A percentile compares a stretch with the other conserved stretches of the same genome.
These are phyloP conservation scores for Tricholoma sp. DNA, from an alignment of 768 basidiomycete genomes.

Conservation along the genomic window DNA sequence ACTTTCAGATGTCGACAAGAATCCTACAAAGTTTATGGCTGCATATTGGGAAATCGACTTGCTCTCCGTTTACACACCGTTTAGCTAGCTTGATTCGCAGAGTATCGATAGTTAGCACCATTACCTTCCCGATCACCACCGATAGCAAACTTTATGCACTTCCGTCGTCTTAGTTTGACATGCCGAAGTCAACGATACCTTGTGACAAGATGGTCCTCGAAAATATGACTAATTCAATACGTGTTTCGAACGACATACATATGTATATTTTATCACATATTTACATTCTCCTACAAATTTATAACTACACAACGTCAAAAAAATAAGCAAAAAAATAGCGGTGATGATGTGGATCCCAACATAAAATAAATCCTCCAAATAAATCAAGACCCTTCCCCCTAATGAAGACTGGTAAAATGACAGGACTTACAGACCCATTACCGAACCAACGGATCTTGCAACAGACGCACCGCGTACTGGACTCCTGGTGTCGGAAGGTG, in stretches of 20 bases:
- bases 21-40: conserved; percentile 51
- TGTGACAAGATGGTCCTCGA: no score
- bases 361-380: conserved; percentile 10
- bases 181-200: no score
- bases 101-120: not conserved
- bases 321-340: not conserved
- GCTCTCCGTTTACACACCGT: conserved; percentile 32
- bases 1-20: conserved; percentile 48
- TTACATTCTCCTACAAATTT: not conserved
- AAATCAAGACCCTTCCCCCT: conserved; percentile 6
- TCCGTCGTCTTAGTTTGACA: not conserved
- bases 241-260: not conserved
- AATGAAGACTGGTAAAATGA: not conserved
- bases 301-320: not conserved
- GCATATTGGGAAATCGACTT: conserved; percentile 71
- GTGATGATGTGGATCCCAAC: not conserved
- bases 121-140: not conserved
- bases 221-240: no score
- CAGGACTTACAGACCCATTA: conserved; percentile 29
- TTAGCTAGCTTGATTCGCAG: not conserved
- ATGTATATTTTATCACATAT: not conserved
- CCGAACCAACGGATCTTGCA: conserved; percentile 43
- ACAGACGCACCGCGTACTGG: conserved; percentile 27
- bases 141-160: not conserved
- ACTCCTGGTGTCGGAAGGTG: conserved; percentile 12